phyloP scores from a whole-genome alignment of 164 flowering plant species.

The Vitis rupestris region DNA sequence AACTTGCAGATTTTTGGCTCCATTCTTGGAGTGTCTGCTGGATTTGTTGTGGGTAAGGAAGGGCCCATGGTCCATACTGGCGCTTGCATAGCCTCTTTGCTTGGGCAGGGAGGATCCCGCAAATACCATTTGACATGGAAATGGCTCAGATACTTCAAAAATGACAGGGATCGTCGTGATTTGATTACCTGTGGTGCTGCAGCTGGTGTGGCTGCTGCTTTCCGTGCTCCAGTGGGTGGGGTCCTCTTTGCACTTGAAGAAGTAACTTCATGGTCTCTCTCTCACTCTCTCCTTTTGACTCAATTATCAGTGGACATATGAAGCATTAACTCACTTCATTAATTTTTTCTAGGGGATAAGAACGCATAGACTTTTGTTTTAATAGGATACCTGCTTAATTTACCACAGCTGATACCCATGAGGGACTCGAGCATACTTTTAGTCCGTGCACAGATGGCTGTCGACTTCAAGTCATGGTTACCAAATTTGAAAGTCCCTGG shows the following conservation, averaged over 20 bases:
- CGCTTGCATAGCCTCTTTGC: conserved; percentile 83
- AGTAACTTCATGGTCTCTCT: conserved; percentile 81
- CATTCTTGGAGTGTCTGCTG: conserved; percentile 76
- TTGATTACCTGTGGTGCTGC: conserved; percentile 95
- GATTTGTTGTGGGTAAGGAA: conserved; percentile 92
- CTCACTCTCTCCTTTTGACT: background rate
- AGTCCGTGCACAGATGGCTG: too few species aligned
- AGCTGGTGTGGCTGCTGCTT: conserved; percentile 97
- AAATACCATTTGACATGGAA: conserved; percentile 86
- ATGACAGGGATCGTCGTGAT: conserved; percentile 90
- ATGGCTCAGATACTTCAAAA: conserved; percentile 88
- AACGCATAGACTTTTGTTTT: too few species aligned
- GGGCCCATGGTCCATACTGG: conserved; percentile 99
- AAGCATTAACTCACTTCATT: too few species aligned
- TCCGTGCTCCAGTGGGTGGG: conserved; percentile 97
- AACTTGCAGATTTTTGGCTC: conserved; percentile 77
- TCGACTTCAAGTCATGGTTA: too few species aligned
- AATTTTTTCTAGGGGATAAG: too few species aligned
- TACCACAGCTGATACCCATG: too few species aligned
- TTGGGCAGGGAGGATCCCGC: conserved; percentile 93
- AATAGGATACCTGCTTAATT: too few species aligned
- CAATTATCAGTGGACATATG: too few species aligned
- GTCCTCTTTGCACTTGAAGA: conserved; percentile 95
- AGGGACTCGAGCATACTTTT: too few species aligned
- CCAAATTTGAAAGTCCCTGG: too few species aligned